A percentile compares a stretch with the other conserved stretches of the same genome.
Evolutionary conservation across 192 early-diverging fungal genomes (phyloP).

Genomic region (Helicostylum pulchrum): DNA sequence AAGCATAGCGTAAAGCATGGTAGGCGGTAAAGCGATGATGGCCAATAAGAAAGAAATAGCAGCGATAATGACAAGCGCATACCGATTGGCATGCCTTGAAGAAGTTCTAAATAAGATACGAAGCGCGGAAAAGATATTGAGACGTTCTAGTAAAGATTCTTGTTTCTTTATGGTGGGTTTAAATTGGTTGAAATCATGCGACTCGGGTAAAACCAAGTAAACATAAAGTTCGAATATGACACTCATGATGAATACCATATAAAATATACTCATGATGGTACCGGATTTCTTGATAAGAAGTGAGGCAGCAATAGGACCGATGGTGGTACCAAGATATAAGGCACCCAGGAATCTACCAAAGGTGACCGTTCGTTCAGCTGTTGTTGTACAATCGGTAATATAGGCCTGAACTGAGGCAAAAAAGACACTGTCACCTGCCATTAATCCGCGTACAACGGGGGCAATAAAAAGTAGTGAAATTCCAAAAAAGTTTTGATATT

Average conservation of each 20-base stretch:
- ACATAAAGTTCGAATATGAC: slow-evolving; percentile 5
- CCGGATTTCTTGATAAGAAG: not conserved
- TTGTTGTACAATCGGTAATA: slow-evolving; percentile 32
- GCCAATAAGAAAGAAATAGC: slow-evolving; percentile 21
- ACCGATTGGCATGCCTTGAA: slow-evolving; percentile 12
- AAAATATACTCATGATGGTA: slow-evolving; percentile 4
- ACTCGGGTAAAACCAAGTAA: slow-evolving; percentile 30
- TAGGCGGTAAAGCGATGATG: slow-evolving; percentile 20
- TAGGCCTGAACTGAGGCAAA: slow-evolving; percentile 34
- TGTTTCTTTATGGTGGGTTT: not conserved
- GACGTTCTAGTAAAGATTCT: slow-evolving; percentile 10
- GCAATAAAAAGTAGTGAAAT: slow-evolving; percentile 27
- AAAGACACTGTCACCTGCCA: slow-evolving; percentile 25
- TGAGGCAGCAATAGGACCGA: slow-evolving; percentile 3
- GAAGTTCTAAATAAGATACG: slow-evolving; percentile 20
- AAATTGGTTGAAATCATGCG: slow-evolving; percentile 12
- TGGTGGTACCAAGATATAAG: slow-evolving; percentile 11
- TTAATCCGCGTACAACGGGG: slow-evolving; percentile 25
- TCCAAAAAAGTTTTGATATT: slow-evolving; percentile 22
- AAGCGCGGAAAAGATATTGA: slow-evolving; percentile 36
- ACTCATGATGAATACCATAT: not conserved
- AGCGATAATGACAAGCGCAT: slow-evolving; percentile 22
- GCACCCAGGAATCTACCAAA: slow-evolving; percentile 19
- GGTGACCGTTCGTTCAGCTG: slow-evolving; percentile 7
- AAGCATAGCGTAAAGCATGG: slow-evolving; percentile 41